phyloP scores from a whole-genome alignment of 2,329 filamentous ascomycete species.

The Chrysoporthe puriensis region DNA sequence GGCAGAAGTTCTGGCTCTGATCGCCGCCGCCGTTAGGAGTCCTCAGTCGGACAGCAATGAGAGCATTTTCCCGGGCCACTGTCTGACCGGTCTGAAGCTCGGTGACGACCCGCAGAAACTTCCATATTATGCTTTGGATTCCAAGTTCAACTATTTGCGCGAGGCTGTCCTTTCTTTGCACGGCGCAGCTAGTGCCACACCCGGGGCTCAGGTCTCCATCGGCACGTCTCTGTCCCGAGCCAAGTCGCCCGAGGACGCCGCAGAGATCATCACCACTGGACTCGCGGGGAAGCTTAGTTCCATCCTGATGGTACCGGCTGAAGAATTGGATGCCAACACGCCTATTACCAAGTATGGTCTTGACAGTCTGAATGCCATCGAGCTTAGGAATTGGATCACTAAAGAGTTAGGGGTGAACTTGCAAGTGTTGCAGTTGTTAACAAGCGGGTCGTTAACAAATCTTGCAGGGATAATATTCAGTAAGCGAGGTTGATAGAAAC shows the following conservation, averaged over 20 bases:
- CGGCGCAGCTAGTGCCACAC: slow-evolving; percentile 27
- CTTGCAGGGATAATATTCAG: slow-evolving; percentile 2
- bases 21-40: slow-evolving; percentile 15
- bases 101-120: slow-evolving; percentile 31
- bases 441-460: slow-evolving; percentile 43
- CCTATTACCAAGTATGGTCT: slow-evolving; percentile 36
- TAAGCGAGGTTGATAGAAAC: slow-evolving; percentile 30
- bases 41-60: not conserved
- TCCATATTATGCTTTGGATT: slow-evolving; percentile 59
- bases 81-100: slow-evolving; percentile 19
- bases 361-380: slow-evolving; percentile 38
- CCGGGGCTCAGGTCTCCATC: slow-evolving; percentile 43
- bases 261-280: slow-evolving; percentile 50
- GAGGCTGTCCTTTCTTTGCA: slow-evolving; percentile 40
- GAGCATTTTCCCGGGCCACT: slow-evolving; percentile 33
- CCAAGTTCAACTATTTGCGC: slow-evolving; percentile 56
- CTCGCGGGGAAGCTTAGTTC: slow-evolving; percentile 53
- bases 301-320: slow-evolving; percentile 49
- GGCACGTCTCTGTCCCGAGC: slow-evolving; percentile 48
- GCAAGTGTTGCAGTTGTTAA: slow-evolving; percentile 59
- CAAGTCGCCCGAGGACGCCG: slow-evolving; percentile 48
- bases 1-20: slow-evolving; percentile 38
- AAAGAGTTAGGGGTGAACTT: slow-evolving; percentile 54
- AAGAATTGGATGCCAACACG: slow-evolving; percentile 34
- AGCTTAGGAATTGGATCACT: slow-evolving; percentile 40